Conservation (phyloP, 2,329 filamentous ascomycete genomes). For the Aureobasidium sp. region DNA sequence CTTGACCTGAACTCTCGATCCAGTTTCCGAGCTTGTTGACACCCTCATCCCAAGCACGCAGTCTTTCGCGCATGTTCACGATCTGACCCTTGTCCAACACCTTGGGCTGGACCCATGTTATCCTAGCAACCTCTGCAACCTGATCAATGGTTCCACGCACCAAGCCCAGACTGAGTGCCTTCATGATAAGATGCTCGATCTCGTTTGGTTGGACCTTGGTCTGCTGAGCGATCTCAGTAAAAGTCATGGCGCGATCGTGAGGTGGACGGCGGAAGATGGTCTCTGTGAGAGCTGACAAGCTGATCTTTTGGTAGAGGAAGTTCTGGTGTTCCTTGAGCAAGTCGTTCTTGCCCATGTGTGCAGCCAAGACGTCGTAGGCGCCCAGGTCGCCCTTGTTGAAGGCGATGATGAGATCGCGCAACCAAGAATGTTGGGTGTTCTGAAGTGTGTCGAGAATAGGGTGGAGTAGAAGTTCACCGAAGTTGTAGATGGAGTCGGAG, state of each 20-base stretch:
- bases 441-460: constrained; percentile 83
- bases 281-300: constrained; percentile 90
- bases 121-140: constrained; percentile 86
- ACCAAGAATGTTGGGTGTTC: constrained; percentile 72
- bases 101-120: constrained; percentile 99
- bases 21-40: constrained; percentile 95
- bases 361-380: constrained; percentile 71
- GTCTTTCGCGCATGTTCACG: constrained; percentile 75
- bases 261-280: constrained; percentile 92
- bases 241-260: constrained; percentile 91
- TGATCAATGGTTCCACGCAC: constrained; percentile 92
- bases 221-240: constrained; percentile 78
- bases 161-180: constrained; percentile 88
- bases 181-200: constrained; percentile 98
- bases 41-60: constrained; percentile 92
- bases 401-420: constrained; percentile 90
- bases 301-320: constrained; percentile 95
- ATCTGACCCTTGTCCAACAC: constrained; percentile 95
- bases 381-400: constrained; percentile 93
- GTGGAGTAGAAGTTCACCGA: constrained; percentile 95
- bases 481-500: constrained; percentile 97
- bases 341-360: constrained; percentile 66
- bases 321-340: constrained; percentile 72
- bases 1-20: constrained; percentile 89
- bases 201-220: constrained; percentile 86